A percentile compares a stretch with the other conserved stretches of the same genome.
These are phyloP conservation scores for Sphagnurus paluster DNA, from an alignment of 1,284 basidiomycete species.

Conservation along the genomic window DNA sequence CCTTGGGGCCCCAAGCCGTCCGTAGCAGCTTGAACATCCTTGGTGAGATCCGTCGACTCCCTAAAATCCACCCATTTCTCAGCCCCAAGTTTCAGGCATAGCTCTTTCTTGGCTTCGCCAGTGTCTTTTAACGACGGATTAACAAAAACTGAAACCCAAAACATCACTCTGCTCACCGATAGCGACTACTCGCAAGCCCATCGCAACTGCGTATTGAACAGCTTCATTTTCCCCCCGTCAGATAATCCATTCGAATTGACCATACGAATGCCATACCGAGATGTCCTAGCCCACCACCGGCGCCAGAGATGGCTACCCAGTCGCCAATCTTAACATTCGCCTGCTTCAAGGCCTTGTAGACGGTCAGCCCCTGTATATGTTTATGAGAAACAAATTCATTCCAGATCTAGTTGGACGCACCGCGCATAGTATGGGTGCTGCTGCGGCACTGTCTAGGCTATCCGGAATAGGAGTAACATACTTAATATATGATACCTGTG, in stretches of 20 bases:
- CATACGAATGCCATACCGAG: constrained; percentile 37
- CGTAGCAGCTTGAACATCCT: constrained; percentile 53
- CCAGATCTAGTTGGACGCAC: constrained; percentile 29
- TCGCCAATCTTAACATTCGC: constrained; percentile 55
- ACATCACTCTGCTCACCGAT: constrained; percentile 43
- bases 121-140: constrained; percentile 47
- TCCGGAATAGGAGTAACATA: constrained; percentile 71
- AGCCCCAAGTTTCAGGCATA: constrained; percentile 63
- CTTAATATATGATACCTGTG: constrained; percentile 52
- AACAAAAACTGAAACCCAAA: not conserved
- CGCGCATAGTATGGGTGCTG: constrained; percentile 69
- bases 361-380: constrained; percentile 52
- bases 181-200: constrained; percentile 69
- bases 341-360: constrained; percentile 70
- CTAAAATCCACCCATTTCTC: constrained; percentile 75
- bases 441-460: constrained; percentile 53
- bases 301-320: constrained; percentile 71
- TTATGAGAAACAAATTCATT: constrained; percentile 9
- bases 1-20: constrained; percentile 70
- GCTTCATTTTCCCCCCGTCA: constrained; percentile 35
- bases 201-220: constrained; percentile 64
- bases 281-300: constrained; percentile 63
- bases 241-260: not conserved
- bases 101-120: constrained; percentile 61
- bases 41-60: constrained; percentile 46